Base-by-base conservation (phyloP, 192 early-diverging fungal species). In the Linnemannia elongata region DNA sequence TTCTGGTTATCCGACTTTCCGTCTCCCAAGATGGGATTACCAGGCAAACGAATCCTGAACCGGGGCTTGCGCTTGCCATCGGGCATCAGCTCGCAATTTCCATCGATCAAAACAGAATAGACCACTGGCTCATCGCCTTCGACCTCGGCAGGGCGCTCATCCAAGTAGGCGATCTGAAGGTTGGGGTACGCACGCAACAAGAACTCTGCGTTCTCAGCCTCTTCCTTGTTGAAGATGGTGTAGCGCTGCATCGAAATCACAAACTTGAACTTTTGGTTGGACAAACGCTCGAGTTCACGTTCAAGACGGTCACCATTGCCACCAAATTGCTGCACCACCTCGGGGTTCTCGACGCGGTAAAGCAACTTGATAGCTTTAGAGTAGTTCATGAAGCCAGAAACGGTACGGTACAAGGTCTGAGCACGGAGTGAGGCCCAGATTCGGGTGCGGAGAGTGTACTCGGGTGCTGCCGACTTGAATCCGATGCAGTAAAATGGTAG, bases 1-100 rank as follows among this genome's bases (percentile, higher is more conserved):
- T 96, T 97, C 89, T 97, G 97, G 86, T 97, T 97, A 88, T 96
- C 96, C 0, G 95, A 95, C 90, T 97, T 97, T 63, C 97, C 97
- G 83, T 97, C 96, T 35, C 97, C 97, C n/a, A 97, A 88, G 79
- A 97, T 96, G 6, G 97, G 95, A 83, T 95, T 95, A 13, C 96
- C 96, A 3, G 96, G 96, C 15, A 97, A 88, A 71, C 94, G 92
- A 30, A 97, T 92, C 36, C 95, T 91, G 81, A 94, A 96, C 79
- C 92, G 92, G 30, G 96, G 96, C 85, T 93, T 95, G 83, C 95
- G 93, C 74, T 93, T 92, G n/a, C 96, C 96, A 72, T 96, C 90
- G 18, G 91, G 89, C 39, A 90, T 82, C 41, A 92, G 72, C 83
- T 95, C 91, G 70, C 95, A 96, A 57, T 92, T 90, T 6, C 96